Base-by-base conservation (phyloP, 805 yeast genomes). In the Candida easanensis region DNA sequence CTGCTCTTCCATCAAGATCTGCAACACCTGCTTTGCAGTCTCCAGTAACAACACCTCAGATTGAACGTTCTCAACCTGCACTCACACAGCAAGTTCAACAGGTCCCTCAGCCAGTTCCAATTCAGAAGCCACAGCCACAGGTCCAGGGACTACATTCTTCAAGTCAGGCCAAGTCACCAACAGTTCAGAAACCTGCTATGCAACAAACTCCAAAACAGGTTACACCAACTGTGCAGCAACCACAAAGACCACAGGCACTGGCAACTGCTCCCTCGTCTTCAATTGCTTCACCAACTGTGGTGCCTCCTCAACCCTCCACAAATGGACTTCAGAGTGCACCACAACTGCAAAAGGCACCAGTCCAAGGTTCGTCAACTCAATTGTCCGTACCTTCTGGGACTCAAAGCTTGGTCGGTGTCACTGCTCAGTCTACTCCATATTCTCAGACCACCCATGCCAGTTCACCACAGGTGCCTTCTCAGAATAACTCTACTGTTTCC, bases 1-100 rank as follows among this genome's bases (percentile, higher is more conserved):
- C 56, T n/a, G 34, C 48, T 27, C 36, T 52, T 15, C 33, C 42
- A 14, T 45, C 60, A 10, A 50, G 53, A 36, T 47, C 46, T 7
- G 23, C 43, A 9, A 49, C 52, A 2, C 52, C 59, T 3, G 48
- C 30, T 23, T 23, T 11, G 6, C 31, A 27, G 13, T 27, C 31
- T 27, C 31, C 14, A 9, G 16, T 11, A 9, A 9, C 31, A 14
- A 33, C 36, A 10, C 36, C 40, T 27, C 27, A 34, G 22, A 32
- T 36, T 6, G 30, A 16, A 17, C 30, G 23, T 20, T 21, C 35
- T 28, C 39, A 34, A 30, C 31, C 14, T 10, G 6, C 16, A 15
- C 9, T 4, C 13, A 15, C 22, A 17, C 14, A 34, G 9, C 41
- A 37, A n/a, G 14, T 26, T 16, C 43, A 40, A 36, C 34, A 13